Evolutionary conservation across 2,329 filamentous ascomycete genomes (phyloP).

Genomic region (Aspergillus pseudotamarii): DNA sequence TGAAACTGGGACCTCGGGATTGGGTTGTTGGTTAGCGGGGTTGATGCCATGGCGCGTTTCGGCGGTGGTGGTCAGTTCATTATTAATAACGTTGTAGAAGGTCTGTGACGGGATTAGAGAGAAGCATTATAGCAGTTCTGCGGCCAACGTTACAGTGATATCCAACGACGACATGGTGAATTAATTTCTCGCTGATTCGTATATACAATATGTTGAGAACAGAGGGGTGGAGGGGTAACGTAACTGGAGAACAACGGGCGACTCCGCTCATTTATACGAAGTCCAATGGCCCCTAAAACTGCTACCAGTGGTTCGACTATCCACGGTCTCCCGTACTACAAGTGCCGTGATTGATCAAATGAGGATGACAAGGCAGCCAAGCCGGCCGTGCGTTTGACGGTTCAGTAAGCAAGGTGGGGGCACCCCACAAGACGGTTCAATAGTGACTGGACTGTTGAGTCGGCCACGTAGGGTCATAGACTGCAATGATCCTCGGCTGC

Average conservation of each 20-base stretch:
- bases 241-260: background rate
- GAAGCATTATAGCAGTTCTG: background rate
- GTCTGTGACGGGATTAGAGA: constrained; percentile 23
- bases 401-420: background rate
- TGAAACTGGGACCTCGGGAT: constrained; percentile 55
- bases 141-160: constrained; percentile 4
- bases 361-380: background rate
- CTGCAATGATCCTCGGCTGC: background rate
- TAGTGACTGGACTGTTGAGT: background rate
- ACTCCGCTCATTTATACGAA: background rate
- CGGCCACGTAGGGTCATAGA: background rate
- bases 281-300: no score
- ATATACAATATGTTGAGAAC: background rate
- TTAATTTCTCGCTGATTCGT: background rate
- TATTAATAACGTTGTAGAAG: constrained; percentile 58
- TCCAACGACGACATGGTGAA: constrained; percentile 19
- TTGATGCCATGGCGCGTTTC: constrained; percentile 55
- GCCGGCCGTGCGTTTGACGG: background rate
- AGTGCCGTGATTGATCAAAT: background rate
- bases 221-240: background rate
- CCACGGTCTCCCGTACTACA: no score
- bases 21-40: constrained; percentile 53
- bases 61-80: constrained; percentile 48
- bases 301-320: background rate
- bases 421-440: background rate